Percentiles rank a stretch among this genome's conserved stretches.
These are phyloP conservation scores for Oehlia diaphana DNA, from an alignment of 192 early-diverging fungal genomes.

Conservation along the genomic window DNA sequence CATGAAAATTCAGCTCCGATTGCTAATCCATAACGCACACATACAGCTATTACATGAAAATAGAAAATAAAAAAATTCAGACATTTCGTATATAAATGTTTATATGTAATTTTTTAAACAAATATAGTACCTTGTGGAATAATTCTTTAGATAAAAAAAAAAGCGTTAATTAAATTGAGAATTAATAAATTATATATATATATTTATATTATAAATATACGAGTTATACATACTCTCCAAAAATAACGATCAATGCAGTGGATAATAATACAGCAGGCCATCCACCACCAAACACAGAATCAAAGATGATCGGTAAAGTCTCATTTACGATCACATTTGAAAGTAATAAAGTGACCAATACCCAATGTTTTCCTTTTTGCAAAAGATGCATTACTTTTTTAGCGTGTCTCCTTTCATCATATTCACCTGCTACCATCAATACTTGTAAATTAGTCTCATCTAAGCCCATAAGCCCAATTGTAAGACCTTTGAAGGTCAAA, in stretches of 20 bases:
- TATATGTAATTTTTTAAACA: too few species aligned
- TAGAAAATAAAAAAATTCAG: too few species aligned
- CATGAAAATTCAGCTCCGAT: too few species aligned
- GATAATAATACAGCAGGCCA: conserved; percentile 84
- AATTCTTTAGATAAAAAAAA: too few species aligned
- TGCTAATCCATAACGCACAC: too few species aligned
- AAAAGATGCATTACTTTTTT: conserved; percentile 48
- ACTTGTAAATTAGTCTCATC: conserved; percentile 86
- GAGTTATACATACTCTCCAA: too few species aligned
- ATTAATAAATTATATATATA: too few species aligned
- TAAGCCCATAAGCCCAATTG: conserved; percentile 73
- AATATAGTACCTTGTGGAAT: too few species aligned
- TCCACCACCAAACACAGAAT: conserved; percentile 76
- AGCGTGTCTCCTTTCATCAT: conserved; percentile 71
- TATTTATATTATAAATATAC: too few species aligned
- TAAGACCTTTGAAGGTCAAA: conserved; percentile 41
- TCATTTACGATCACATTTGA: conserved; percentile 97
- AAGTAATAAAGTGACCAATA: conserved; percentile 88
- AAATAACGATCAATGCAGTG: conserved; percentile 76
- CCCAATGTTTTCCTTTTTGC: conserved; percentile 74
- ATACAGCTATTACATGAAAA: too few species aligned
- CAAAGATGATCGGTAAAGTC: conserved; percentile 83
- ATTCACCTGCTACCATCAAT: conserved; percentile 76
- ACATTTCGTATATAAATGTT: too few species aligned
- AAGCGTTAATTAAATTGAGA: too few species aligned